These are phyloP conservation scores for Lodderomyces elongisporus DNA, from an alignment of 1,139 yeast species.

Conservation along the genomic window DNA sequence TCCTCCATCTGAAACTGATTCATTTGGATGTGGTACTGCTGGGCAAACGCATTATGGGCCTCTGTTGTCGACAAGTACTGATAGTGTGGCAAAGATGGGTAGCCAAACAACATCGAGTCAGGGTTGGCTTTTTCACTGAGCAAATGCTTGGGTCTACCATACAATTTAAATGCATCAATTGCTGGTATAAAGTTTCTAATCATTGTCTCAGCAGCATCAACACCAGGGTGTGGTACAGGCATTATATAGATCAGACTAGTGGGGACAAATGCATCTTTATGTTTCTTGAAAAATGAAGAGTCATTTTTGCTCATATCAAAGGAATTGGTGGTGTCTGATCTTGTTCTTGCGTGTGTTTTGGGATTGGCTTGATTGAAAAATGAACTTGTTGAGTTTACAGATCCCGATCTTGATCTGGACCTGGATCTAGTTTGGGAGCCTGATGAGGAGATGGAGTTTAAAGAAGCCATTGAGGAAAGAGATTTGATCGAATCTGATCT, in stretches of 20 bases:
- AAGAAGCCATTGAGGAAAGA: slow-evolving; percentile 15
- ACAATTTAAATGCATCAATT: slow-evolving; percentile 49
- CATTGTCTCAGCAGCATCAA: slow-evolving; percentile 54
- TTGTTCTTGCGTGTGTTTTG: slow-evolving; percentile 8
- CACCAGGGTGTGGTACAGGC: slow-evolving; percentile 55
- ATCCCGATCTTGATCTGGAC: slow-evolving; percentile 22
- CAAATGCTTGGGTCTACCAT: slow-evolving; percentile 52
- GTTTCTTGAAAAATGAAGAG: slow-evolving; percentile 22
- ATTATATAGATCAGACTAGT: slow-evolving; percentile 43
- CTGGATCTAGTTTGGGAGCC: slow-evolving; percentile 6
- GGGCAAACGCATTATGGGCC: slow-evolving; percentile 30
- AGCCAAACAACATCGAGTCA: slow-evolving; percentile 47
- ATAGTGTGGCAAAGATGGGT: slow-evolving; percentile 54
- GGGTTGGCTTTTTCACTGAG: slow-evolving; percentile 41
- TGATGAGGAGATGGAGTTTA: slow-evolving; percentile 6
- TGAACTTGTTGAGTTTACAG: slow-evolving; percentile 22
- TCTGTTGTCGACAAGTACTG: slow-evolving; percentile 43
- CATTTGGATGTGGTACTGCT: slow-evolving; percentile 28
- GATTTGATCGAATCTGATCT: slow-evolving; percentile 13
- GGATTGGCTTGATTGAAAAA: slow-evolving; percentile 22
- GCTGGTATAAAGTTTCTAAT: slow-evolving; percentile 49
- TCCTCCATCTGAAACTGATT: slow-evolving; percentile 9
- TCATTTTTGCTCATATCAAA: slow-evolving; percentile 12
- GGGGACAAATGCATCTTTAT: slow-evolving; percentile 26
- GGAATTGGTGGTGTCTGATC: slow-evolving; percentile 9